Base-by-base conservation (phyloP, 2,329 filamentous ascomycete genomes). In the Aspergillus tubingensis region DNA sequence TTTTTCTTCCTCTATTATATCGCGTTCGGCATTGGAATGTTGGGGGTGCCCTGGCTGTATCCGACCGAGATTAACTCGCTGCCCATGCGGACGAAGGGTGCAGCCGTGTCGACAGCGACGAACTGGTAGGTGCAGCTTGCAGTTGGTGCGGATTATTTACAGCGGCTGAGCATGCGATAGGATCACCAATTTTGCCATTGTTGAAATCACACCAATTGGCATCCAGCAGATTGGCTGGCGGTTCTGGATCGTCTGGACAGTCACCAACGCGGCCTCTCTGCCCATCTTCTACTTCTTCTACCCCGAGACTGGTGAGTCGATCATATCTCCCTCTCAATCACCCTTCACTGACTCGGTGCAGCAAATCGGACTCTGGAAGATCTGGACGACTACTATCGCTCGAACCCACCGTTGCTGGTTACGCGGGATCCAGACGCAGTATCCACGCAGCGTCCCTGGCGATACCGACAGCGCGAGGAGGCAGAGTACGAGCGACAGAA, bases 1-100 rank as follows among this genome's bases (percentile, higher is more conserved):
- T 82, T 83, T 66, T 83, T 84, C 73, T 83, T 83, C 68, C 65
- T 83, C 1, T 83, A 81, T 70, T 82, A 82, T 64, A 72, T 82
- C 47, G 80, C 80, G 68, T 83, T 84, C 65, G 80, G 79, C 17
- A 77, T 82, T 43, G 79, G 79, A n/a, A 79, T 58, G 61, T 55
- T 58, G 56, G 80, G 79, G 6, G 74, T 78, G 2, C 76, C 76
- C 7, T 80, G 78, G 68, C 59, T 66, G 23, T 62, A 59, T 54
- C 39, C 38, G 30, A 77, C 80, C 0, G 81, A 83, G 59, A 81
- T 83, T 70, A 83, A 82, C 62, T 76, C 75, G 0, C 68, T 82
- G 32, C 70, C 73, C 0, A 82, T 82, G 77, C 69, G 80, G 3
- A 79, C 77, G 0, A 82, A 81, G 61, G 80, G 79, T 5, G 77